Percentiles rank a stretch among this genome's conserved stretches.
phyloP scores from a whole-genome alignment of 2,329 filamentous ascomycete genomes.

The Colletotrichum sp. region DNA sequence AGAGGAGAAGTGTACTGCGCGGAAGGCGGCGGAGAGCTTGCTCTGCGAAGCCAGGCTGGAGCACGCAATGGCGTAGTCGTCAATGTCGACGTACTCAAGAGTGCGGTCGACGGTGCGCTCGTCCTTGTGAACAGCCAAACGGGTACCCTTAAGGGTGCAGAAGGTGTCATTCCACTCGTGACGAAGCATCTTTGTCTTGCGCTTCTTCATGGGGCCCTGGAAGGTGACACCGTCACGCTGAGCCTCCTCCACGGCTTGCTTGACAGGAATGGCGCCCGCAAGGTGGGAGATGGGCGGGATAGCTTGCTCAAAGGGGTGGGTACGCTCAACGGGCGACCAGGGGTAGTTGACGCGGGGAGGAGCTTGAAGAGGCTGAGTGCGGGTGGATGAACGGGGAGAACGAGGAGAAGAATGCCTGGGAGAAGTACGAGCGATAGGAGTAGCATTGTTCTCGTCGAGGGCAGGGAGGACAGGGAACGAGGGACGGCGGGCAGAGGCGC shows the following conservation, averaged over 20 bases:
- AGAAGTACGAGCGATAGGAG: constrained; percentile 38
- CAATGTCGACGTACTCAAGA: constrained; percentile 83
- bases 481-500: constrained; percentile 65
- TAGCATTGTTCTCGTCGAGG: constrained; percentile 68
- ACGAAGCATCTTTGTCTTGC: constrained; percentile 84
- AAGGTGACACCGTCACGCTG: constrained; percentile 64
- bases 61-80: constrained; percentile 88
- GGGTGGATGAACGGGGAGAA: constrained; percentile 29
- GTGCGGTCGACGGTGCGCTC: constrained; percentile 56
- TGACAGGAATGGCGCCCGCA: constrained; percentile 23
- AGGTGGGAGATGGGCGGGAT: constrained; percentile 38
- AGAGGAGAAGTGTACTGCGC: constrained; percentile 71
- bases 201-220: constrained; percentile 92
- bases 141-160: constrained; percentile 81
- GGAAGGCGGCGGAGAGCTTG: constrained; percentile 89
- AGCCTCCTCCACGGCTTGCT: constrained; percentile 29
- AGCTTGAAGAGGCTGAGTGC: constrained; percentile 46
- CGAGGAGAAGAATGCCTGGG: constrained; percentile 40
- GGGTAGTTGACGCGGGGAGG: constrained; percentile 62
- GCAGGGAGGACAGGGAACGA: constrained; percentile 72
- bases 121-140: constrained; percentile 78
- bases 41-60: constrained; percentile 75
- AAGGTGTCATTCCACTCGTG: constrained; percentile 95
- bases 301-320: constrained; percentile 47
- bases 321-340: constrained; percentile 57